Conservation (phyloP, 106 monocot genomes). For the Allium sativum region DNA sequence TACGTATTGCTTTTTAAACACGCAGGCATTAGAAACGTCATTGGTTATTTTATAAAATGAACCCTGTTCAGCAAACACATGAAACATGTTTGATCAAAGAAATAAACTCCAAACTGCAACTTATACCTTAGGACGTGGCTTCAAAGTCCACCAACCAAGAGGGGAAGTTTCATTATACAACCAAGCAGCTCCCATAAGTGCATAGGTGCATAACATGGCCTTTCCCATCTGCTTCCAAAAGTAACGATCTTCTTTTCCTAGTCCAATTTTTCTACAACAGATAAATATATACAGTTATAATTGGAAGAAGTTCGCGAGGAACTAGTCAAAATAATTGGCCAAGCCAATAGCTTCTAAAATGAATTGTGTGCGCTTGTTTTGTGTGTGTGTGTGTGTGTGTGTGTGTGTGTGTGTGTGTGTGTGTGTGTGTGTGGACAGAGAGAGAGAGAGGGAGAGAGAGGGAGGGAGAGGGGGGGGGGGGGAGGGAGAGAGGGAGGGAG, state of each 20-base stretch:
- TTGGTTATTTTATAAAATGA: too few species aligned
- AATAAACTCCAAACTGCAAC: background rate
- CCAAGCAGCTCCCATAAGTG: conserved; percentile 69
- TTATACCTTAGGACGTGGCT: conserved; percentile 72
- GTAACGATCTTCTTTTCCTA: conserved; percentile 76
- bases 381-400: too few species aligned
- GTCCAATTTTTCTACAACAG: conserved; percentile 55
- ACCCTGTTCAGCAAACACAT: too few species aligned
- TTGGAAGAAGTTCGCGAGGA: background rate
- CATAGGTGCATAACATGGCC: conserved; percentile 77
- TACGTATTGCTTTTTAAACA: too few species aligned
- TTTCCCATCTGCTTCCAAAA: conserved; percentile 97
- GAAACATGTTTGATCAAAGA: background rate
- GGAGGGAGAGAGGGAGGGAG: background rate
- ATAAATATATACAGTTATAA: background rate
- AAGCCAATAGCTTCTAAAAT: background rate
- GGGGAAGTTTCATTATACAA: conserved; percentile 90
- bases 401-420: too few species aligned
- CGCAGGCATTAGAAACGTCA: too few species aligned
- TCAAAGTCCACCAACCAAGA: conserved; percentile 93
- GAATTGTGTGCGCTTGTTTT: too few species aligned
- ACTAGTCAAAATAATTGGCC: background rate
- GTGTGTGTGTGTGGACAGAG: too few species aligned
- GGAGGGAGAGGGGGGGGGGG: background rate
- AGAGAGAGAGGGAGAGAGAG: background rate